phyloP scores from a whole-genome alignment of 768 basidiomycete genomes.

The Tephrocybe sp. region DNA sequence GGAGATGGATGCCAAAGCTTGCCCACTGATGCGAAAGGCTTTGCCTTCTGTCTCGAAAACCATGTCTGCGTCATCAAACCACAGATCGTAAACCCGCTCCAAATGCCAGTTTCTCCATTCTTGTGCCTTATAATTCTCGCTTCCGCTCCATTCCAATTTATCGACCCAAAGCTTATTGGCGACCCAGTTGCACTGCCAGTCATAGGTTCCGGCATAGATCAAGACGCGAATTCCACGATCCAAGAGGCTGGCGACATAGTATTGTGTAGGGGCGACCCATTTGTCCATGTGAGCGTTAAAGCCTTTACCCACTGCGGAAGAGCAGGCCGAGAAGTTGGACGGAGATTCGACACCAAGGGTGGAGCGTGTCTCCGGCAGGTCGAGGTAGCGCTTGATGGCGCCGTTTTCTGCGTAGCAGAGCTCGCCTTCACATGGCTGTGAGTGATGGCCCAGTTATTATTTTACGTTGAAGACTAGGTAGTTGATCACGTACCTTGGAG shows the following conservation, averaged over 20 bases:
- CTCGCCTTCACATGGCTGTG: conserved; percentile 23
- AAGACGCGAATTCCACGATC: conserved; percentile 76
- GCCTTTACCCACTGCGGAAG: conserved; percentile 41
- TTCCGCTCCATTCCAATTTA: conserved; percentile 70
- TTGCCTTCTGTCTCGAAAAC: conserved; percentile 18
- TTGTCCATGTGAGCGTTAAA: conserved; percentile 64
- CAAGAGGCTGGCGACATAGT: conserved; percentile 65
- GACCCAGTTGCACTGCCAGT: conserved; percentile 81
- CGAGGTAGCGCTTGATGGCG: conserved; percentile 19
- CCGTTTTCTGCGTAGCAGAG: conserved; percentile 23
- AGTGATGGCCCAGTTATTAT: too few relatives aligned
- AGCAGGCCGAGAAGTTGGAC: conserved; percentile 60
- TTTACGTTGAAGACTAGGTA: too few relatives aligned
- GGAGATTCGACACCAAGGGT: conserved; percentile 25
- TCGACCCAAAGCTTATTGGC: conserved; percentile 80
- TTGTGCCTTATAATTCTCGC: conserved; percentile 45
- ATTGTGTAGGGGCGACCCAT: conserved; percentile 46
- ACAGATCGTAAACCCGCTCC: conserved; percentile 13
- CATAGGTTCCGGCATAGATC: conserved; percentile 74
- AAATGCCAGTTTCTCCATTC: conserved; percentile 57
- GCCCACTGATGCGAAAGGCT: conserved; percentile 15
- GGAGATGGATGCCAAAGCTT: conserved; percentile 15
- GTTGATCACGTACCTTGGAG: conserved; percentile 21
- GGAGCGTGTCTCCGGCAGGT: conserved; percentile 18
- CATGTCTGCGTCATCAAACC: conserved; percentile 26